Conservation (phyloP, 2,329 filamentous ascomycete species). For the Nakataea oryzae region DNA sequence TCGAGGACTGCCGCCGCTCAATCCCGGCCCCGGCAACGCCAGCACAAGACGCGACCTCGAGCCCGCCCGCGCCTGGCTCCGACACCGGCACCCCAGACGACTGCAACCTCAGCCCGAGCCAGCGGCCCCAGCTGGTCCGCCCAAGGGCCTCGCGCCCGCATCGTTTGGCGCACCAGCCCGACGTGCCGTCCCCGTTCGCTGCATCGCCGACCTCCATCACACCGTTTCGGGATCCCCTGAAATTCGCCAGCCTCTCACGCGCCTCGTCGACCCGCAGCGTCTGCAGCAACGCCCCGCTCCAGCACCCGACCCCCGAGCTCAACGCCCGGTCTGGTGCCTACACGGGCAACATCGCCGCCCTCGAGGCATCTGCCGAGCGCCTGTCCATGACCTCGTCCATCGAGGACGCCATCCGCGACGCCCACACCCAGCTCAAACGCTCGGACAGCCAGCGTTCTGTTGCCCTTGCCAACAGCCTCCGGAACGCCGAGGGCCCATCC, state of each 20-base stretch:
- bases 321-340: constrained; percentile 52
- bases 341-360: constrained; percentile 57
- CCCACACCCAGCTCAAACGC: constrained; percentile 61
- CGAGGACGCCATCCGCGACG: constrained; percentile 64
- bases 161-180: not conserved
- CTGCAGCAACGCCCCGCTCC: constrained; percentile 21
- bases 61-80: not conserved
- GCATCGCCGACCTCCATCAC: not conserved
- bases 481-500: constrained; percentile 14
- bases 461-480: constrained; percentile 39
- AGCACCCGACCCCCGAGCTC: constrained; percentile 52
- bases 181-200: not conserved
- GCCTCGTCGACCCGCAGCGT: constrained; percentile 3
- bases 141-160: constrained; percentile 1
- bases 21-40: not conserved
- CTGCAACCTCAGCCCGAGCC: not conserved
- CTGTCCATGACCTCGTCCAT: constrained; percentile 67
- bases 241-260: not conserved
- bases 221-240: not conserved
- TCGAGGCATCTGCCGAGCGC: constrained; percentile 67
- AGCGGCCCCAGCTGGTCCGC: not conserved
- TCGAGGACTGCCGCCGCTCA: not conserved
- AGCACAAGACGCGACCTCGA: not conserved
- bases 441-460: constrained; percentile 58
- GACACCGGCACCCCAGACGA: not conserved